Conservation (phyloP, 2,329 filamentous ascomycete genomes). For the Penicillium polonicum region DNA sequence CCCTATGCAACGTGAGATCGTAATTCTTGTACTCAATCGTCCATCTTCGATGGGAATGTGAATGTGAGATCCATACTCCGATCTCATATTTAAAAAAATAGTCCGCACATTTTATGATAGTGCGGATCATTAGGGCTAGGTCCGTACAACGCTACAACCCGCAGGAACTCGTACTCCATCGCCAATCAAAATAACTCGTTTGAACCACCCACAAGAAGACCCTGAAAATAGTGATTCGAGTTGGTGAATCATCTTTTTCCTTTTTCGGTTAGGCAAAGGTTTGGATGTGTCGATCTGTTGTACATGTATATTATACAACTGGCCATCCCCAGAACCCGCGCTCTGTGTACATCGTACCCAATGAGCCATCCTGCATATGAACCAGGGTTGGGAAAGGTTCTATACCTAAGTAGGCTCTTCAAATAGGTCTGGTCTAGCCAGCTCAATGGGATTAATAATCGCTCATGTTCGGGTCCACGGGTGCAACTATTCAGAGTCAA, state of each 20-base stretch:
- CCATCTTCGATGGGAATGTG: neutral
- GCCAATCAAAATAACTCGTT: neutral
- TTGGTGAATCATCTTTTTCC: neutral
- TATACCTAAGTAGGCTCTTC: neutral
- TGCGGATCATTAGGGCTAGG: neutral
- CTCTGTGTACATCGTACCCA: neutral
- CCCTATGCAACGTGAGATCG: slow-evolving; percentile 4
- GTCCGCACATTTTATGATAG: neutral
- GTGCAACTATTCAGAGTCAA: neutral
- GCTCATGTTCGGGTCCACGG: neutral
- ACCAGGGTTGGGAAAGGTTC: neutral
- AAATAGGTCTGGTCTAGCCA: neutral
- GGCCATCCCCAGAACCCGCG: neutral
- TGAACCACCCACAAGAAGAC: neutral
- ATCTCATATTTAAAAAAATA: neutral
- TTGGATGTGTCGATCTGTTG: neutral
- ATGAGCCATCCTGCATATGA: neutral
- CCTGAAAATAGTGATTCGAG: neutral
- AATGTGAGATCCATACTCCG: neutral
- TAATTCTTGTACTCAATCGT: neutral
- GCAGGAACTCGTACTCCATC: neutral
- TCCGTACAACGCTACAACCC: neutral
- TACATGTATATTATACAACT: neutral
- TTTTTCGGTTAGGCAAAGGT: neutral
- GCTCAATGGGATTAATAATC: neutral